Percentiles rank a stretch among this genome's conserved stretches.
Evolutionary conservation across 768 basidiomycete genomes (phyloP).

Genomic region (Lactifluus piperatus): DNA sequence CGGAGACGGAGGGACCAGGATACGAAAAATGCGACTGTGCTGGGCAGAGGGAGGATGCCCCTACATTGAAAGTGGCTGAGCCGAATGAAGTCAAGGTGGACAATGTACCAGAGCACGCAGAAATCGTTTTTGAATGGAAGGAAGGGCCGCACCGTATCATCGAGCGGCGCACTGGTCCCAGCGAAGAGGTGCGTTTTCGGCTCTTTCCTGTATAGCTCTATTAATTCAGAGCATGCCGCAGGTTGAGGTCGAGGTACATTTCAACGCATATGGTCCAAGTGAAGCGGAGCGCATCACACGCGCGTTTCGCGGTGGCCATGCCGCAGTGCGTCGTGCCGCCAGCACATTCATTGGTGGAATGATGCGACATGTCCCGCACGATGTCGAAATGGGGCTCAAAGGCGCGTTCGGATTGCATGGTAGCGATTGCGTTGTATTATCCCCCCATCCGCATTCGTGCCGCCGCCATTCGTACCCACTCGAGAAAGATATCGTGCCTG

Average conservation of each 20-base stretch:
- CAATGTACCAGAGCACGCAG: conserved; percentile 38
- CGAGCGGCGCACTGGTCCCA: conserved; percentile 49
- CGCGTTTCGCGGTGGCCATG: conserved; percentile 23
- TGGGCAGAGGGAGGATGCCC: conserved; percentile 11
- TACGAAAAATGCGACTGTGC: conserved; percentile 22
- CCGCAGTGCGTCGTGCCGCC: conserved; percentile 24
- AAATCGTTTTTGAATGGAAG: conserved; percentile 47
- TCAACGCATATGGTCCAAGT: conserved; percentile 26
- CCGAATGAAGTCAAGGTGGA: conserved; percentile 28
- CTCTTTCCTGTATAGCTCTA: not conserved
- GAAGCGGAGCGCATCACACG: conserved; percentile 26
- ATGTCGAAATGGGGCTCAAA: conserved; percentile 19
- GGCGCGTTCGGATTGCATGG: not conserved
- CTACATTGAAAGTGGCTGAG: conserved; percentile 15
- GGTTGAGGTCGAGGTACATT: conserved; percentile 30
- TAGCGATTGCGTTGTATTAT: not conserved
- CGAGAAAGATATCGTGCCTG: not conserved
- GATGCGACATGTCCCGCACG: conserved; percentile 13
- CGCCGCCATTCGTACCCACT: not conserved
- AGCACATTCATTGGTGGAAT: conserved; percentile 21
- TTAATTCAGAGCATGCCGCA: conserved; percentile 13
- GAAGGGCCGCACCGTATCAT: conserved; percentile 63
- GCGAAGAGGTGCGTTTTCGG: conserved; percentile 50
- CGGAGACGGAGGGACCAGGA: conserved; percentile 19
- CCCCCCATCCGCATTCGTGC: not conserved